These are phyloP conservation scores for Yarrowia bubula DNA, from an alignment of 805 yeast species.

Conservation along the genomic window DNA sequence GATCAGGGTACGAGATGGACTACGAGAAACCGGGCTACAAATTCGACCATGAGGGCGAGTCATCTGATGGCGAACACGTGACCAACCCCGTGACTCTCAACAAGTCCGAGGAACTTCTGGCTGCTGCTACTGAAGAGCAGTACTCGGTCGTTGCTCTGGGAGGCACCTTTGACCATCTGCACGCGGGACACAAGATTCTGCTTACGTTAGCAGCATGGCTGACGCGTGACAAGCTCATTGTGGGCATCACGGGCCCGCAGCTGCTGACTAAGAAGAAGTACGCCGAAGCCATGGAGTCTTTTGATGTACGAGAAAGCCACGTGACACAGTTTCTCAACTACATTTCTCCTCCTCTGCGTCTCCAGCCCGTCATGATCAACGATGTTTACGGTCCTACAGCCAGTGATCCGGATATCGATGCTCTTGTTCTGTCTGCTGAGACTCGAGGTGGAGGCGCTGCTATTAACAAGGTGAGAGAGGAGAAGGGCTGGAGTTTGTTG, in stretches of 20 bases:
- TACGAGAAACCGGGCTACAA: constrained; percentile 18
- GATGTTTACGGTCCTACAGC: constrained; percentile 97
- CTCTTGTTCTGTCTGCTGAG: constrained; percentile 78
- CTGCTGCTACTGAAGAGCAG: constrained; percentile 30
- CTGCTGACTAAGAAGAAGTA: constrained; percentile 73
- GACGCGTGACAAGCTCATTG: constrained; percentile 54
- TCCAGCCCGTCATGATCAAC: constrained; percentile 61
- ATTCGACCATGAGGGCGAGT: constrained; percentile 23
- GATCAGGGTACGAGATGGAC: constrained; percentile 19
- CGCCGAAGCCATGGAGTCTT: constrained; percentile 61
- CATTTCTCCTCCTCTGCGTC: constrained; percentile 47
- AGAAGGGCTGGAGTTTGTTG: constrained; percentile 54
- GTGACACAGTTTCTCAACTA: constrained; percentile 52
- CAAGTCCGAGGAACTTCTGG: constrained; percentile 1
- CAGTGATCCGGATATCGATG: constrained; percentile 65
- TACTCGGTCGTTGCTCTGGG: constrained; percentile 57
- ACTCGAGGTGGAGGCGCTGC: constrained; percentile 69
- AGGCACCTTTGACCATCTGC: constrained; percentile 96
- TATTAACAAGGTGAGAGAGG: constrained; percentile 64
- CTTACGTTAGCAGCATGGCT: constrained; percentile 69
- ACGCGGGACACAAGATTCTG: constrained; percentile 89
- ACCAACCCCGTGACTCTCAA: background rate
- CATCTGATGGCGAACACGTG: background rate
- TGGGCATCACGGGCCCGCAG: constrained; percentile 81
- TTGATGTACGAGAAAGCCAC: constrained; percentile 47